phyloP scores from a whole-genome alignment of 257 asterid species.

The Thymus mandschuricus region DNA sequence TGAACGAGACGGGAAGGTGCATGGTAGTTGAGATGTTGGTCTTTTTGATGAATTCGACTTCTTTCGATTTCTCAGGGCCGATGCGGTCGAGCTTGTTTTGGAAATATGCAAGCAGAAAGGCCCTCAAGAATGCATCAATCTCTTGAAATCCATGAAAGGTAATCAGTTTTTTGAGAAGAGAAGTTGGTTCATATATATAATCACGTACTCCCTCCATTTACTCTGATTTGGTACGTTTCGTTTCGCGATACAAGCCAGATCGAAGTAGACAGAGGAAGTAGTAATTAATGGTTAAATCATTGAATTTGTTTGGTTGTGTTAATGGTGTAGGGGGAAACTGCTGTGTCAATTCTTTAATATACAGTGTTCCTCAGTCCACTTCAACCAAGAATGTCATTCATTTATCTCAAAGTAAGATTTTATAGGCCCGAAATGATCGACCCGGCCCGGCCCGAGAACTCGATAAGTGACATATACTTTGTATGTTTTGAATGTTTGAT shows the following conservation, averaged over 20 bases:
- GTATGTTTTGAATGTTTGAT: background rate
- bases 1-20: too few relatives aligned
- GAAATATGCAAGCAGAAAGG: background rate
- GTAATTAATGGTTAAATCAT: too few relatives aligned
- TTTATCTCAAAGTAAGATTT: background rate
- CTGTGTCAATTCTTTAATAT: background rate
- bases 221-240: too few relatives aligned
- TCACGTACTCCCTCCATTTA: too few relatives aligned
- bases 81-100: background rate
- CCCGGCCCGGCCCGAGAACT: too few relatives aligned
- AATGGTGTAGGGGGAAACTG: background rate
- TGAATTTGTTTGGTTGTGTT: background rate
- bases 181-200: too few relatives aligned
- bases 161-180: too few relatives aligned
- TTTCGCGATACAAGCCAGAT: too few relatives aligned
- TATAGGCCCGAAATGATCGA: too few relatives aligned
- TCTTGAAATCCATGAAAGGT: background rate
- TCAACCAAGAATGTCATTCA: constrained; percentile 11
- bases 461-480: too few relatives aligned
- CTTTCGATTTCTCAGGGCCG: background rate
- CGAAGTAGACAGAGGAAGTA: too few relatives aligned
- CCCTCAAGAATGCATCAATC: background rate
- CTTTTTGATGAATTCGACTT: background rate
- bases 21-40: too few relatives aligned
- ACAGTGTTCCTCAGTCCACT: background rate